Evolutionary conservation across 768 basidiomycete genomes (phyloP).

Genomic region (Tricholoma sp.): DNA sequence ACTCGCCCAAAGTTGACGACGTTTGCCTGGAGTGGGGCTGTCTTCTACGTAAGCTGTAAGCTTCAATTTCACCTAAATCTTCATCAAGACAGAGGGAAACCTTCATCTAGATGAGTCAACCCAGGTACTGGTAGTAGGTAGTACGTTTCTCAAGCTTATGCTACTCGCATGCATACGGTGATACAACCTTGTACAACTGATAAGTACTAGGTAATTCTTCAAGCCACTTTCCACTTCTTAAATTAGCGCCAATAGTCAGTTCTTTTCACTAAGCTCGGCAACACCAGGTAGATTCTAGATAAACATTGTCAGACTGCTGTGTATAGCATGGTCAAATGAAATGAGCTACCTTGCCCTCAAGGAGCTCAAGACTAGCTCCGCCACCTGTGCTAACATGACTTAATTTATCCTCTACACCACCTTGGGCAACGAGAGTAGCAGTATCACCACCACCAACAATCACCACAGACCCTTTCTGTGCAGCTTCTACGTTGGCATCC

Average conservation of each 20-base stretch:
- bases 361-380: constrained; percentile 87
- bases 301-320: constrained; percentile 10
- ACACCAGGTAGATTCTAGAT: constrained; percentile 83
- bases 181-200: no score
- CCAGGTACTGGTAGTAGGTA: no score
- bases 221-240: background rate
- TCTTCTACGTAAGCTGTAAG: no score
- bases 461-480: constrained; percentile 80
- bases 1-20: no score
- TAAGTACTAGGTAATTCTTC: background rate
- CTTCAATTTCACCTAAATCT: no score
- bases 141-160: no score
- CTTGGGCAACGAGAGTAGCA: constrained; percentile 92
- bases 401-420: constrained; percentile 78
- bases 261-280: constrained; percentile 84
- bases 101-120: no score
- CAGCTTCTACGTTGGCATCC: constrained; percentile 82
- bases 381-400: constrained; percentile 98
- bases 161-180: no score
- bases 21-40: no score
- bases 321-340: background rate
- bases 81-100: no score
- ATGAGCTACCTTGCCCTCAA: constrained; percentile 87
- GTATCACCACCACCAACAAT: constrained; percentile 97
- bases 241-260: constrained; percentile 17